phyloP scores from a whole-genome alignment of 331 rosid species.

The Pyracantha coccinea region DNA sequence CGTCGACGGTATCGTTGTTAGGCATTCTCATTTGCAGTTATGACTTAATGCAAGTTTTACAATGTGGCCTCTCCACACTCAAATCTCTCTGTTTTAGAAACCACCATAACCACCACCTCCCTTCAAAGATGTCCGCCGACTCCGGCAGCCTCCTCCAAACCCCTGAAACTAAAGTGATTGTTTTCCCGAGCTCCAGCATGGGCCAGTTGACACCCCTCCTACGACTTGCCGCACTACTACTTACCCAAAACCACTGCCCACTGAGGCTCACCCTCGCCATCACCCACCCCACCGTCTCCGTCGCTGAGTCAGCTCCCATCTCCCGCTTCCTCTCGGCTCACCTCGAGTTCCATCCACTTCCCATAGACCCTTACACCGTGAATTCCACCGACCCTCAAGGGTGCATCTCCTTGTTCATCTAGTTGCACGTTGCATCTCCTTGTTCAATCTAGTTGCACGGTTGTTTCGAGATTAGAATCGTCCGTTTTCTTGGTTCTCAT shows the following conservation, averaged over 20 bases:
- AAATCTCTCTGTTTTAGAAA: neutral
- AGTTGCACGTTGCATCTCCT: too few species aligned
- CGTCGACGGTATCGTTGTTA: neutral
- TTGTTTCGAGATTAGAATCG: too few species aligned
- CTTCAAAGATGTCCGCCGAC: conserved; percentile 9
- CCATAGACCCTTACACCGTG: conserved; percentile 5
- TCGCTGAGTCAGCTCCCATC: conserved; percentile 32
- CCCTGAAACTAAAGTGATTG: conserved; percentile 28
- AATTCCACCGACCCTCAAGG: conserved; percentile 32
- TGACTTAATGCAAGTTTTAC: neutral
- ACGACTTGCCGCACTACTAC: conserved; percentile 14
- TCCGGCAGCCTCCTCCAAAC: neutral
- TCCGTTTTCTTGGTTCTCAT: neutral
- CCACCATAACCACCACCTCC: neutral
- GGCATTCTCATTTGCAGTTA: neutral
- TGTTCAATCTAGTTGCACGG: too few species aligned
- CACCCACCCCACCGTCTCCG: conserved; percentile 36
- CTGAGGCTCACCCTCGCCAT: conserved; percentile 33
- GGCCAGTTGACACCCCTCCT: conserved; percentile 49
- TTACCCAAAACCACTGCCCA: conserved; percentile 21
- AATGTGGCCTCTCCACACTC: neutral
- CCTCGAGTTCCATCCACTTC: conserved; percentile 25
- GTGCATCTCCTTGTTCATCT: too few species aligned
- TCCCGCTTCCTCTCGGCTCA: conserved; percentile 32
- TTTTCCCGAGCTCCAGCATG: conserved; percentile 51